Evolutionary conservation across 345 rosid genomes (phyloP).

Genomic region (Aurinia saxatilis): DNA sequence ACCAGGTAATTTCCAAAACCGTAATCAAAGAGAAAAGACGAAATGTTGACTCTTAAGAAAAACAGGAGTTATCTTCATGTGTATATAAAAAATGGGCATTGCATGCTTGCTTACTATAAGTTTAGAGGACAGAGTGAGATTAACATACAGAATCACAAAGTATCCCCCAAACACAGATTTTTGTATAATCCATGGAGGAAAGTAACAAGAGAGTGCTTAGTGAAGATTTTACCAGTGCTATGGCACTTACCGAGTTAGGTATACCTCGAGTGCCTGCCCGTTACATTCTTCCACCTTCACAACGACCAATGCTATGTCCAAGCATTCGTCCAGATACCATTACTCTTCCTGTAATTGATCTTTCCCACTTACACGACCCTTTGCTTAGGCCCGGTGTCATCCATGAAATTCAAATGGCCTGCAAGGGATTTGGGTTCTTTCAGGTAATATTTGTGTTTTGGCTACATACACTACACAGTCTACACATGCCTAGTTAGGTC

Average conservation of each 20-base stretch:
- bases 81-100: conserved; percentile 1
- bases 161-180: neutral
- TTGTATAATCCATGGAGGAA: conserved; percentile 18
- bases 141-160: neutral
- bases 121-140: neutral
- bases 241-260: conserved; percentile 18
- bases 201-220: neutral
- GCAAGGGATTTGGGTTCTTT: conserved; percentile 32
- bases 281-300: conserved; percentile 30
- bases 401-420: conserved; percentile 23
- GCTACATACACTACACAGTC: neutral
- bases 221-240: conserved; percentile 21
- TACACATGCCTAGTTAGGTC: conserved; percentile 5
- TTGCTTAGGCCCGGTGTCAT: conserved; percentile 9
- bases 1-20: conserved; percentile 20
- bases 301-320: conserved; percentile 16
- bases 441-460: conserved; percentile 11
- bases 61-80: conserved; percentile 2
- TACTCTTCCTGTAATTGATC: conserved; percentile 26
- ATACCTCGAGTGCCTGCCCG: conserved; percentile 17
- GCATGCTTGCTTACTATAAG: conserved; percentile 12
- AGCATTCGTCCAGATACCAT: neutral
- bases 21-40: neutral
- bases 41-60: neutral
- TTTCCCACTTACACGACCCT: conserved; percentile 21